Evolutionary conservation across 352 stramenopile genomes (phyloP).

Genomic region (Pythium brachiatum): DNA sequence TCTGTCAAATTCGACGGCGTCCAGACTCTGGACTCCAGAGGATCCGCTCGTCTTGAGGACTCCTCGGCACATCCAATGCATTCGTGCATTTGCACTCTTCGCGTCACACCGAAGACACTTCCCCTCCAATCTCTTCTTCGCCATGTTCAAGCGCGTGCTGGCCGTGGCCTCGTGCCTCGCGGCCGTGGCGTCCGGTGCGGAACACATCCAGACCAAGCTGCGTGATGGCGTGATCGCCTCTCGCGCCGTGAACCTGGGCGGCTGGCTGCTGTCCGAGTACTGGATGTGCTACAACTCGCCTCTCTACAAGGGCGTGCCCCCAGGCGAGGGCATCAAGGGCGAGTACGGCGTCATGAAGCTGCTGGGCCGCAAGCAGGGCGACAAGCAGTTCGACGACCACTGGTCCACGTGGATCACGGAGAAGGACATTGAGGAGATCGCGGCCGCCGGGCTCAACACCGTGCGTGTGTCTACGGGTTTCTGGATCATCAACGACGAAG

Average conservation of each 20-base stretch:
- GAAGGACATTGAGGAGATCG: conserved; percentile 41
- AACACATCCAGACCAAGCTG: conserved; percentile 3
- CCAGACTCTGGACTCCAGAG: too few relatives aligned
- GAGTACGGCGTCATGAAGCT: conserved; percentile 8
- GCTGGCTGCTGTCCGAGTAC: conserved; percentile 64
- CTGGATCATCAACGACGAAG: conserved; percentile 49
- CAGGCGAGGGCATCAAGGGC: too few relatives aligned
- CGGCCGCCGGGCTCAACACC: conserved; percentile 28
- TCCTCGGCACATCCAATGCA: too few relatives aligned
- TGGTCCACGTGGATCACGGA: conserved; percentile 50
- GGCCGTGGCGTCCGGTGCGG: too few relatives aligned
- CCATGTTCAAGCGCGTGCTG: background rate
- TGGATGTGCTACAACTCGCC: conserved; percentile 55
- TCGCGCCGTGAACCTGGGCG: conserved; percentile 62
- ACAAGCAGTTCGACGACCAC: conserved; percentile 41
- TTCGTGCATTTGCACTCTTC: too few relatives aligned
- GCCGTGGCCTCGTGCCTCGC: background rate
- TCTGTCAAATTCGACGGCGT: too few relatives aligned
- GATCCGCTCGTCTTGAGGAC: too few relatives aligned
- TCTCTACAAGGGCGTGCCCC: conserved; percentile 56
- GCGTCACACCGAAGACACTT: too few relatives aligned
- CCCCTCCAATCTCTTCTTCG: too few relatives aligned
- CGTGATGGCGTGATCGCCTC: conserved; percentile 7
- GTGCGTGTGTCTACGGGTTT: conserved; percentile 37
- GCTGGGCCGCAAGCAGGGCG: conserved; percentile 8